Conservation (phyloP, 75 land plant species). For the Picea sitchensis region DNA sequence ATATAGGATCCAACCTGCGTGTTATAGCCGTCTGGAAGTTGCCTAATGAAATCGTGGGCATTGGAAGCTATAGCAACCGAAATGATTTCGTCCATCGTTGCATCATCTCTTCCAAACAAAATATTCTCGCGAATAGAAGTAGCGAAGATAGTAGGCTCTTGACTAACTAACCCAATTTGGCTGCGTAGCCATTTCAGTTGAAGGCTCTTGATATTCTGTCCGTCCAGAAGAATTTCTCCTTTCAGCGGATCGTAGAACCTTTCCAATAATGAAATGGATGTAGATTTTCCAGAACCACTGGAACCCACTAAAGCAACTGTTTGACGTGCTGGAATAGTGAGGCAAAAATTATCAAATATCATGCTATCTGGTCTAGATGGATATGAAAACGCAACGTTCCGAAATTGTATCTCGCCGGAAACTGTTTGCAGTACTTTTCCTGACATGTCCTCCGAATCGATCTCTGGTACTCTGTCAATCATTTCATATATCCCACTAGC, state of each 20-base stretch:
- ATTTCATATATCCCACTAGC: conserved; percentile 15
- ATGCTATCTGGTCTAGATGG: conserved; percentile 1
- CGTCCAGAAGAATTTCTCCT: conserved; percentile 18
- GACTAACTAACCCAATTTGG: conserved; percentile 23
- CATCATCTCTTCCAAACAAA: conserved; percentile 20
- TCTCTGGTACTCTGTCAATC: conserved; percentile 27
- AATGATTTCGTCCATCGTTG: conserved; percentile 14
- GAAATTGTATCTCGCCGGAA: conserved; percentile 19
- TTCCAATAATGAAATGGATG: conserved; percentile 17
- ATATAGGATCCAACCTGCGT: conserved; percentile 5
- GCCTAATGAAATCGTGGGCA: conserved; percentile 21
- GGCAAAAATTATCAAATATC: conserved; percentile 14
- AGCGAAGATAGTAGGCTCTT: conserved; percentile 25
- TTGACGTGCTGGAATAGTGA: conserved; percentile 15
- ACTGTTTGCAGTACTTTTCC: conserved; percentile 17
- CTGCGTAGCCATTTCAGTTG: conserved; percentile 11
- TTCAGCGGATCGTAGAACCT: conserved; percentile 20
- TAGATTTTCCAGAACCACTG: conserved; percentile 30
- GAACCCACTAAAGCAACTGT: conserved; percentile 21
- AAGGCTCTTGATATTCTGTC: conserved; percentile 7
- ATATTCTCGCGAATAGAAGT: conserved; percentile 20
- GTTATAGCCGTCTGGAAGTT: conserved; percentile 16
- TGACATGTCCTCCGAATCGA: conserved; percentile 12
- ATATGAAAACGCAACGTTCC: background rate
- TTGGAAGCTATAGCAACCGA: conserved; percentile 17